Evolutionary conservation across 2,329 filamentous ascomycete species (phyloP), one percentile per base, ranked within the genome.

Genomic region (Aspergillus oerlinghausenensis): DNA sequence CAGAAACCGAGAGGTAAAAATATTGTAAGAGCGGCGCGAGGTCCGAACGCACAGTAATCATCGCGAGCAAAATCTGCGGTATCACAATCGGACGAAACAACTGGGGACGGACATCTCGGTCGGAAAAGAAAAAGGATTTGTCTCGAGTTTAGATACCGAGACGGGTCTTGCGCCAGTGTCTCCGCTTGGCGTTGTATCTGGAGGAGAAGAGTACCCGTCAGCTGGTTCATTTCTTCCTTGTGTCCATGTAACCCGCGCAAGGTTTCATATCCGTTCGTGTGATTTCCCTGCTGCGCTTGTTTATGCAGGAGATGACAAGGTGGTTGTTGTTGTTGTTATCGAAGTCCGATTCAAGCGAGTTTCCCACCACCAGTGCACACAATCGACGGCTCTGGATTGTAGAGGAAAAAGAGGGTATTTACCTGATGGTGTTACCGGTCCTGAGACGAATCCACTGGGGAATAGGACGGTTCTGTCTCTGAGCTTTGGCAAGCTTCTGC

Each of bases 391-490:
- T 17, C 32, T 14, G 32, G 32, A 38, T 38, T 17, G 32, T 38
- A 50, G 29, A 54, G 50, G 48, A 57, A 19, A 49, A 52, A 55
- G 45, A 54, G 35, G 54, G 55, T 61, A 82, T 88, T 82, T 91
- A 99, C 94, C 93, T 90, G 84, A 99, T 97, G 82, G 92, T 97
- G 88, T 99, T 99, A 82, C 88, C 89, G 75, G 94, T 97, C 80
- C 93, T 89, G 77, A 99, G 88, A 79, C 94, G 89, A 80, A 99
- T 97, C 94, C 94, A 99, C 86, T 99, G 94, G 69, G 94, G 94
- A 79, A 99, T 97, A 73, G 94, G 94, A 80, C 94, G 89, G 89
- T 99, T 99, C 86, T 97, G 93, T 88, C 96, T 97, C 87, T 97
- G 93, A 79, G 94, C 94, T 87, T 93, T 97, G 79, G 94, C 94